phyloP scores from a whole-genome alignment of 179 eudicot species.

The Silene noctiflora region DNA sequence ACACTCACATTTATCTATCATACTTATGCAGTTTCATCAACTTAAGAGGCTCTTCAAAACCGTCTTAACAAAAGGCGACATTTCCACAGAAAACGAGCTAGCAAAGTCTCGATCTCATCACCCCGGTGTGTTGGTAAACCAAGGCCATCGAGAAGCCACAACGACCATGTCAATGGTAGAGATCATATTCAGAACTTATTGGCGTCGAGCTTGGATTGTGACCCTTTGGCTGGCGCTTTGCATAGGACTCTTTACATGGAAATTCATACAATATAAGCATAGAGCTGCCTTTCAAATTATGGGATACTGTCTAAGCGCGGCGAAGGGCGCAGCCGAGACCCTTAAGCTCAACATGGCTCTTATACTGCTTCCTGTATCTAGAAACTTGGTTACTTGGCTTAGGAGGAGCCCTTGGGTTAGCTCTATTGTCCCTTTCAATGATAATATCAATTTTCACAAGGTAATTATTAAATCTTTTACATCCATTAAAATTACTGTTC shows the following conservation, averaged over 20 bases:
- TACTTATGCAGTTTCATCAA: constrained; percentile 24
- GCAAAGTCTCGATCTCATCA: neutral
- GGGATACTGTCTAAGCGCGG: constrained; percentile 49
- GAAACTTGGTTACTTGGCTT: constrained; percentile 45
- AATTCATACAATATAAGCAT: constrained; percentile 38
- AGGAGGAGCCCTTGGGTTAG: constrained; percentile 25
- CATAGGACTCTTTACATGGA: constrained; percentile 39
- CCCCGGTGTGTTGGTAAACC: neutral
- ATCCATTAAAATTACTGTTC: no score
- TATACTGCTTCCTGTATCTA: constrained; percentile 45
- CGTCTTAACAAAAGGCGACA: constrained; percentile 17
- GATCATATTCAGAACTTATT: constrained; percentile 32
- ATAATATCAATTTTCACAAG: constrained; percentile 49
- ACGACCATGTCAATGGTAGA: constrained; percentile 21
- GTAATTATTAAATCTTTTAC: constrained; percentile 19
- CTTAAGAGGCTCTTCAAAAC: constrained; percentile 30
- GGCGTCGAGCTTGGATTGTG: constrained; percentile 42
- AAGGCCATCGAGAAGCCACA: neutral
- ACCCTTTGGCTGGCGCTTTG: constrained; percentile 34
- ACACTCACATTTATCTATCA: no score
- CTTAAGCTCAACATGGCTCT: constrained; percentile 55
- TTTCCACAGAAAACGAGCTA: constrained; percentile 12
- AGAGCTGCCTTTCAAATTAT: constrained; percentile 41
- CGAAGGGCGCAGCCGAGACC: constrained; percentile 61
- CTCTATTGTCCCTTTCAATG: constrained; percentile 40